These are phyloP conservation scores for Fusarium proliferatum DNA, from an alignment of 2,329 filamentous ascomycete species.

Conservation along the genomic window DNA sequence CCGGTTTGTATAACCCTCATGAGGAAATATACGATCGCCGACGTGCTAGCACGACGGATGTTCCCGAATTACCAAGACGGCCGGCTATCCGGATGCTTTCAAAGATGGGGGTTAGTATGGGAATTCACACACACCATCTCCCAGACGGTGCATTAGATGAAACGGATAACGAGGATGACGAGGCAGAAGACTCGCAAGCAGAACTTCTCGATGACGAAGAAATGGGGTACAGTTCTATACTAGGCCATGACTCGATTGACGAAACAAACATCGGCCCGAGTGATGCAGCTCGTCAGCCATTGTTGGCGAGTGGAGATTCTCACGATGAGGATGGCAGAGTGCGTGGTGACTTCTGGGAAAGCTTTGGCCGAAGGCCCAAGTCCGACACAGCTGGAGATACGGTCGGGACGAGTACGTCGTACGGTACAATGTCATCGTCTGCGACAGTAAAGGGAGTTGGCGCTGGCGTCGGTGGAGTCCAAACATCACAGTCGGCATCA, in stretches of 20 bases:
- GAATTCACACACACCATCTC: constrained; percentile 81
- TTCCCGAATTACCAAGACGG: constrained; percentile 71
- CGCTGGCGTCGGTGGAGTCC: constrained; percentile 5
- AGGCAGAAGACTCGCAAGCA: constrained; percentile 48
- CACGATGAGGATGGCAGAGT: constrained; percentile 17
- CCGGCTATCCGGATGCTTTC: constrained; percentile 63
- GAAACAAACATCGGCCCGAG: constrained; percentile 37
- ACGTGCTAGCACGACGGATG: constrained; percentile 65
- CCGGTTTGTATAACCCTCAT: constrained; percentile 58
- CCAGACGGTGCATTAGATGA: constrained; percentile 68
- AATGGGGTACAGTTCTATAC: constrained; percentile 35
- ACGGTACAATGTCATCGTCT: constrained; percentile 49
- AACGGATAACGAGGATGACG: constrained; percentile 47
- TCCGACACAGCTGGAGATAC: constrained; percentile 12
- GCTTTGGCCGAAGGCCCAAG: constrained; percentile 25
- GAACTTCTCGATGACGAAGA: constrained; percentile 48
- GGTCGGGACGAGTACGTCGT: constrained; percentile 43
- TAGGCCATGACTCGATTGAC: constrained; percentile 46
- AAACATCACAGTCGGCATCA: constrained; percentile 11
- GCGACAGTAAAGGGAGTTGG: constrained; percentile 35
- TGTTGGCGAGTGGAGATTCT: constrained; percentile 29
- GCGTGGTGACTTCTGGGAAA: constrained; percentile 29
- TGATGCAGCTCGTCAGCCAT: constrained; percentile 35
- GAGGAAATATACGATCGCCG: constrained; percentile 47
- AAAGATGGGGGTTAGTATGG: constrained; percentile 73